Conservation (phyloP, 352 stramenopile species). For the Phytophthora citricola region DNA sequence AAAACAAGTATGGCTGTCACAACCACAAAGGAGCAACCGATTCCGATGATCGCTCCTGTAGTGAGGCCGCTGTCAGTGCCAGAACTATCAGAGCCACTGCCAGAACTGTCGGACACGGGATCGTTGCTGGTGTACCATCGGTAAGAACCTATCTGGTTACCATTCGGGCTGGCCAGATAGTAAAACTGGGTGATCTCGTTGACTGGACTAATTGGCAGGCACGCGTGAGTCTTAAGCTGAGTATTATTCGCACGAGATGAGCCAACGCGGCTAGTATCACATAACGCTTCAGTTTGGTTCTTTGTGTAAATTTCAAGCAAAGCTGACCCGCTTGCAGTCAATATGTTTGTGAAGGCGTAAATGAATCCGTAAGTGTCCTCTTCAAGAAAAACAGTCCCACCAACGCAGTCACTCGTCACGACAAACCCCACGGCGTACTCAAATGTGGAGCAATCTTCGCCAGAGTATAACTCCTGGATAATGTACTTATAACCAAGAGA, state of each 20-base stretch:
- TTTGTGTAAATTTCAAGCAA: no score
- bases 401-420: neutral
- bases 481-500: constrained; percentile 9
- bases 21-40: neutral
- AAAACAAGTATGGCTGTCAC: neutral
- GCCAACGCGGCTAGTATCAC: no score
- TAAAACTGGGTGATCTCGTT: no score
- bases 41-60: neutral
- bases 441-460: constrained; percentile 8
- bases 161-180: no score
- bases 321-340: no score
- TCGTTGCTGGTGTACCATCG: constrained; percentile 19
- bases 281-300: no score
- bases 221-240: no score
- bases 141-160: neutral
- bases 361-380: no score
- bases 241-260: no score
- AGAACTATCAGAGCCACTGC: neutral
- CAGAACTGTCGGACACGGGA: neutral
- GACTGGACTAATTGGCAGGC: no score
- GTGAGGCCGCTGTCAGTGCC: neutral
- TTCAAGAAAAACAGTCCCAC: no score
- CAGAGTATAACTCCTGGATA: constrained; percentile 15
- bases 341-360: no score
- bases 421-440: constrained; percentile 6